Conservation (phyloP, 805 yeast species). For the Saturnispora sekii region DNA sequence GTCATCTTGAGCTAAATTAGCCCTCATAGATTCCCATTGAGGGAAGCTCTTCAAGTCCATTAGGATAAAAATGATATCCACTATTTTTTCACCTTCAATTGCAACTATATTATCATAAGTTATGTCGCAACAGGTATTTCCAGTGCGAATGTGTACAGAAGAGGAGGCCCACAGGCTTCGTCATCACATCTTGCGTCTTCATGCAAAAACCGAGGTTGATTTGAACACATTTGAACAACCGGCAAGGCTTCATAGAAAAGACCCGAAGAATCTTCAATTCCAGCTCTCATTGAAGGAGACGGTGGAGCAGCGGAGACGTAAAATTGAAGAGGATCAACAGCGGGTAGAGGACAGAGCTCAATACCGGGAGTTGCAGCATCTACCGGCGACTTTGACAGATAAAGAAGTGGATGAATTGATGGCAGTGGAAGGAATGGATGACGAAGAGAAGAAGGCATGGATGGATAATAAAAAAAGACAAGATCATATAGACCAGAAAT, state of each 20-base stretch:
- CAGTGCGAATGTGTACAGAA: conserved; percentile 7
- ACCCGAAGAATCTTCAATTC: conserved; percentile 83
- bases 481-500: conserved; percentile 24
- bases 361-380: conserved; percentile 13
- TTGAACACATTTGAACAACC: conserved; percentile 71
- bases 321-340: conserved; percentile 31
- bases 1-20: conserved; percentile 17
- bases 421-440: conserved; percentile 21
- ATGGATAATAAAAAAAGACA: conserved; percentile 21
- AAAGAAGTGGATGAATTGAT: conserved; percentile 24
- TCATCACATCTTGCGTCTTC: conserved; percentile 3
- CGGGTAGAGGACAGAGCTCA: conserved; percentile 31
- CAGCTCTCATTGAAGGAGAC: conserved; percentile 72
- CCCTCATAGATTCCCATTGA: conserved; percentile 20
- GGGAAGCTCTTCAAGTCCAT: conserved; percentile 15
- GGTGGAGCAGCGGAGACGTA: conserved; percentile 49
- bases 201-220: conserved; percentile 35
- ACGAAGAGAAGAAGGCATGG: conserved; percentile 34
- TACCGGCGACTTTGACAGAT: conserved; percentile 10
- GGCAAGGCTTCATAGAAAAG: conserved; percentile 82
- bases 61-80: not conserved
- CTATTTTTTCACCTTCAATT: not conserved
- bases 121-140: conserved; percentile 4
- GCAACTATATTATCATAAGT: not conserved
- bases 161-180: conserved; percentile 5